Conservation (phyloP, 345 rosid species). For the Punica granatum region DNA sequence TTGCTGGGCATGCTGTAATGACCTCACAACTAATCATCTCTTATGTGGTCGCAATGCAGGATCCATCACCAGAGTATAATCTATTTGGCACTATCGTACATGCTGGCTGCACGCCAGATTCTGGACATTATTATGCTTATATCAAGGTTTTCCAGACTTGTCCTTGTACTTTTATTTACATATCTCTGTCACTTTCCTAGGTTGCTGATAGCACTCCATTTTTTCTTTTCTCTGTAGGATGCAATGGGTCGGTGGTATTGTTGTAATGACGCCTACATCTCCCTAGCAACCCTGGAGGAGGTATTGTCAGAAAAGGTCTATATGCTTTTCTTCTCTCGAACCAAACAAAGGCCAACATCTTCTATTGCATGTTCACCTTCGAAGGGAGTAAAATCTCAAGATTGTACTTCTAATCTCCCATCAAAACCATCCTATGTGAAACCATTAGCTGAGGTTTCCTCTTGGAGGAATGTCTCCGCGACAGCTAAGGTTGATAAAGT, state of each 20-base stretch:
- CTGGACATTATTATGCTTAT: slow-evolving; percentile 97
- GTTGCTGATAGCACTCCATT: slow-evolving; percentile 14
- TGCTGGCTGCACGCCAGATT: slow-evolving; percentile 80
- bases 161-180: background rate
- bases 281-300: slow-evolving; percentile 68
- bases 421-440: slow-evolving; percentile 28
- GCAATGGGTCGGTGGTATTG: slow-evolving; percentile 86
- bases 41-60: slow-evolving; percentile 36
- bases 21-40: background rate
- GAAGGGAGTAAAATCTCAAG: slow-evolving; percentile 48
- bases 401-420: slow-evolving; percentile 31
- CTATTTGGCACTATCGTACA: slow-evolving; percentile 98
- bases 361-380: slow-evolving; percentile 24
- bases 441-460: slow-evolving; percentile 29
- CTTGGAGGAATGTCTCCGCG: slow-evolving; percentile 26
- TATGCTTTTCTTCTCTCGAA: slow-evolving; percentile 82
- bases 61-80: slow-evolving; percentile 72
- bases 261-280: slow-evolving; percentile 79
- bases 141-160: slow-evolving; percentile 48
- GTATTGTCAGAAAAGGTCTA: slow-evolving; percentile 93
- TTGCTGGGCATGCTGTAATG: background rate
- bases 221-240: slow-evolving; percentile 36
- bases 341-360: slow-evolving; percentile 55
- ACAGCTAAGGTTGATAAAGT: slow-evolving; percentile 48
- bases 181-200: background rate